Evolutionary conservation across 208 protist species (phyloP).

Genomic region (Acanthamoeba castellanii): DNA sequence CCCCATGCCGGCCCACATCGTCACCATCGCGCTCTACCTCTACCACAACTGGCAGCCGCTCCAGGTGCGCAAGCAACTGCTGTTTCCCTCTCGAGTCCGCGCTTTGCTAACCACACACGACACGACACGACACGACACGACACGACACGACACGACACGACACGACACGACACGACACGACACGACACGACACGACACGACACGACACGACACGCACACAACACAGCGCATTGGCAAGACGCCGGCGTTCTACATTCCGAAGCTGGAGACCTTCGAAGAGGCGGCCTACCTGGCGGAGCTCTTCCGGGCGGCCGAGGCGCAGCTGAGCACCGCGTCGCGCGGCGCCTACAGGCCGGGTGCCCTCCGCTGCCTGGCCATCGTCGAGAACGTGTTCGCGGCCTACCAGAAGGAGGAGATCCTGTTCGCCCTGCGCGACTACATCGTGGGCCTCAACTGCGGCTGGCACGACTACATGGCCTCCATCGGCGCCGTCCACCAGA

Average conservation of each 20-base stretch:
- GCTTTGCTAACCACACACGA: no score
- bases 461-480: constrained; percentile 72
- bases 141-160: no score
- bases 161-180: no score
- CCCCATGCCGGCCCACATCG: constrained; percentile 67
- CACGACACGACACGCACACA: no score
- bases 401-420: constrained; percentile 73
- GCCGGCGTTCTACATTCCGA: constrained; percentile 67
- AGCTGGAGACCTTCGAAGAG: constrained; percentile 66
- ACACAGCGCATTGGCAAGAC: not conserved
- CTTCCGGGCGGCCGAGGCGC: constrained; percentile 13
- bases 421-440: constrained; percentile 47
- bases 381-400: constrained; percentile 68
- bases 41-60: constrained; percentile 65
- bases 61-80: not conserved
- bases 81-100: not conserved
- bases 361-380: constrained; percentile 56
- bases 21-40: constrained; percentile 69
- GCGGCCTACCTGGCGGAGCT: constrained; percentile 61
- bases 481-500: constrained; percentile 63
- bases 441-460: constrained; percentile 69
- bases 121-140: no score
- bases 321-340: not conserved
- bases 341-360: not conserved
- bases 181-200: no score